These are phyloP conservation scores for Westerdykella sp. DNA, from an alignment of 2,329 filamentous ascomycete species.

Conservation along the genomic window DNA sequence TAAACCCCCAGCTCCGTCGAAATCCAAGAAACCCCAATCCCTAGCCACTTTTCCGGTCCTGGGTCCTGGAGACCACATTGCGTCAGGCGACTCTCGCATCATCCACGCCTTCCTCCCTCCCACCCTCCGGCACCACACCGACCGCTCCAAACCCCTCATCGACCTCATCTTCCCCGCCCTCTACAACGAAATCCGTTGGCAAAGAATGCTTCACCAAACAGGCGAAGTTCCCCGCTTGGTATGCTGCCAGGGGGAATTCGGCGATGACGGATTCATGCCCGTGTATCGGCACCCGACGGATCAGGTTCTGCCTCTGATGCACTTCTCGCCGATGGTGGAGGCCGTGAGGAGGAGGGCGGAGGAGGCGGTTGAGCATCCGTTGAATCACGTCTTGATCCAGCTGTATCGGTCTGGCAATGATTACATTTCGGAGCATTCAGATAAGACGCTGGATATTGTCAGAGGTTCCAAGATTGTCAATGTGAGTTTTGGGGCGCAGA, in stretches of 20 bases:
- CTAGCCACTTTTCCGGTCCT: conserved; percentile 36
- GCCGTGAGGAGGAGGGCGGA: conserved; percentile 65
- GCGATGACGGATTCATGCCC: conserved; percentile 65
- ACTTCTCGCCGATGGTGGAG: conserved; percentile 69
- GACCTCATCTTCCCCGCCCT: conserved; percentile 63
- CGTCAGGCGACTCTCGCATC: conserved; percentile 75
- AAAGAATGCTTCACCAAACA: conserved; percentile 85
- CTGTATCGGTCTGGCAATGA: conserved; percentile 84
- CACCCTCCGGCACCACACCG: conserved; percentile 18
- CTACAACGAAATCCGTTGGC: conserved; percentile 73
- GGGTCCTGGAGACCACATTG: conserved; percentile 53
- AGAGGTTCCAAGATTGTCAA: conserved; percentile 81
- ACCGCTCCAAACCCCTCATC: conserved; percentile 39
- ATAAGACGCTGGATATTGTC: conserved; percentile 91
- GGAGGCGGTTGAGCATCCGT: conserved; percentile 63
- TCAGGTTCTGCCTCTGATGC: conserved; percentile 68
- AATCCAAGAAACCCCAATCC: conserved; percentile 33
- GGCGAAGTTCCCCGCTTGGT: conserved; percentile 88
- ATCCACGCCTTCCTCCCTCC: conserved; percentile 61
- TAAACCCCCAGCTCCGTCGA: conserved; percentile 2
- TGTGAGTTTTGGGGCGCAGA: conserved; percentile 83
- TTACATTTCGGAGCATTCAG: conserved; percentile 92
- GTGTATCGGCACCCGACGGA: conserved; percentile 95
- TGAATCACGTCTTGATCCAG: conserved; percentile 93
- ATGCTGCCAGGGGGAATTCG: conserved; percentile 73